A percentile compares a stretch with the other conserved stretches of the same genome.
Conservation (phyloP, 106 monocot genomes). For the Ottelia alismoides region DNA sequence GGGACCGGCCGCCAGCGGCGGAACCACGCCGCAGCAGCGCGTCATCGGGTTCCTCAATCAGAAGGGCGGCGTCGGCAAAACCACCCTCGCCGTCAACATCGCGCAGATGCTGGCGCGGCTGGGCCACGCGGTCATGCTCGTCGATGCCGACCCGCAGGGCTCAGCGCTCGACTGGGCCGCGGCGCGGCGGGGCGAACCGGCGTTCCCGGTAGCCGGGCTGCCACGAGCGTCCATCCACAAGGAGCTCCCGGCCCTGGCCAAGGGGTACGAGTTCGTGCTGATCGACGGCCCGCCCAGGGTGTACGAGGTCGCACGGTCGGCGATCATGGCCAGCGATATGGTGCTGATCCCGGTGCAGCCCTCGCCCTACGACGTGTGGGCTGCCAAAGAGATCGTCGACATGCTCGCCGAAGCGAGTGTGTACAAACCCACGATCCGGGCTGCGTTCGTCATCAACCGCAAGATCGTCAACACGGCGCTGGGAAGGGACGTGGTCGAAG, state of each 20-base stretch:
- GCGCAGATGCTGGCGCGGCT: background rate
- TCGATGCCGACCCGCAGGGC: background rate
- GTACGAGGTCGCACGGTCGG: background rate
- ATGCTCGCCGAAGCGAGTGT: background rate
- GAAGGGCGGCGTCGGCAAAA: background rate
- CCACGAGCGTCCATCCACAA: background rate
- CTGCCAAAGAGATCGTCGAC: background rate
- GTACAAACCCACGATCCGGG: background rate
- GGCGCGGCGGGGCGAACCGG: no score
- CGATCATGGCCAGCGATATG: background rate
- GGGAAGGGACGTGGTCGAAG: no score
- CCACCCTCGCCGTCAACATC: background rate
- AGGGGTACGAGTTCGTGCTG: background rate
- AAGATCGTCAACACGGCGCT: background rate
- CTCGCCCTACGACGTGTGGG: background rate
- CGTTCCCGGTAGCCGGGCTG: background rate
- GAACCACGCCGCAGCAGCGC: no score
- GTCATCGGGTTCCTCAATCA: background rate
- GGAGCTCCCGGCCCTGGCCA: background rate
- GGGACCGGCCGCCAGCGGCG: no score
- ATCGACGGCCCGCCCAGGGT: background rate
- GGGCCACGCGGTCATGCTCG: background rate
- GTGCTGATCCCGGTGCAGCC: background rate
- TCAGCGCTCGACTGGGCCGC: background rate
- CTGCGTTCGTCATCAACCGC: no score